Evolutionary conservation across 2,329 filamentous ascomycete genomes (phyloP).

Genomic region (Colletotrichum endophyticum): DNA sequence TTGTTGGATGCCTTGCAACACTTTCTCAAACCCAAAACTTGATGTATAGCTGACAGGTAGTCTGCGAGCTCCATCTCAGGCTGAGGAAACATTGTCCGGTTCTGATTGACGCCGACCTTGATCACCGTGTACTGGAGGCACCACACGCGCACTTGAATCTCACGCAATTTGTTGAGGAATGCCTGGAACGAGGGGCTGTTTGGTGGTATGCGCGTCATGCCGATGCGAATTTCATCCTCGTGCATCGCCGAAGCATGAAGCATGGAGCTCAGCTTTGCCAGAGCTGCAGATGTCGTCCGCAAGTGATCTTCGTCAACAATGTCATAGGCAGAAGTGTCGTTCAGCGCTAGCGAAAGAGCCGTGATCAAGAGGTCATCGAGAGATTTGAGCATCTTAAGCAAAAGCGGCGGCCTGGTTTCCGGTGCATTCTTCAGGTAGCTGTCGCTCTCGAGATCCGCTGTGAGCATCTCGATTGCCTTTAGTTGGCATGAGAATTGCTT

Average conservation of each 20-base stretch:
- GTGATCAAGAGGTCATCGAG: constrained; percentile 79
- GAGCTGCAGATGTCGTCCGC: constrained; percentile 71
- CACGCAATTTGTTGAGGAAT: constrained; percentile 75
- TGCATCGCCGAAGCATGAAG: constrained; percentile 81
- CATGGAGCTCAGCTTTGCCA: constrained; percentile 75
- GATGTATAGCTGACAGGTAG: constrained; percentile 81
- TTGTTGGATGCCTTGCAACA: constrained; percentile 87
- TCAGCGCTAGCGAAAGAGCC: constrained; percentile 71
- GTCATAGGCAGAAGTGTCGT: constrained; percentile 75
- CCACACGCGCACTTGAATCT: constrained; percentile 89
- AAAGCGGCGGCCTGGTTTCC: constrained; percentile 70
- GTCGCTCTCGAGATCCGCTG: constrained; percentile 66
- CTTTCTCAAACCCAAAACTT: constrained; percentile 81
- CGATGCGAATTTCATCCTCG: constrained; percentile 85
- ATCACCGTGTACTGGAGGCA: constrained; percentile 83
- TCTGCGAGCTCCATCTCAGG: constrained; percentile 77
- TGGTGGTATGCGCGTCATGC: constrained; percentile 67
- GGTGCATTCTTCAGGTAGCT: constrained; percentile 63
- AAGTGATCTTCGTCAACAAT: constrained; percentile 84
- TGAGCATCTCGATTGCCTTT: constrained; percentile 83
- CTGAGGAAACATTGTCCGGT: constrained; percentile 65
- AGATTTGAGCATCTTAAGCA: constrained; percentile 79
- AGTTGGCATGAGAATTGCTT: constrained; percentile 90
- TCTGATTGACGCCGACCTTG: constrained; percentile 75
- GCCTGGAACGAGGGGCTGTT: constrained; percentile 59